Evolutionary conservation across 148 eudicot genomes (phyloP).

Genomic region (Polygonum aviculare): DNA sequence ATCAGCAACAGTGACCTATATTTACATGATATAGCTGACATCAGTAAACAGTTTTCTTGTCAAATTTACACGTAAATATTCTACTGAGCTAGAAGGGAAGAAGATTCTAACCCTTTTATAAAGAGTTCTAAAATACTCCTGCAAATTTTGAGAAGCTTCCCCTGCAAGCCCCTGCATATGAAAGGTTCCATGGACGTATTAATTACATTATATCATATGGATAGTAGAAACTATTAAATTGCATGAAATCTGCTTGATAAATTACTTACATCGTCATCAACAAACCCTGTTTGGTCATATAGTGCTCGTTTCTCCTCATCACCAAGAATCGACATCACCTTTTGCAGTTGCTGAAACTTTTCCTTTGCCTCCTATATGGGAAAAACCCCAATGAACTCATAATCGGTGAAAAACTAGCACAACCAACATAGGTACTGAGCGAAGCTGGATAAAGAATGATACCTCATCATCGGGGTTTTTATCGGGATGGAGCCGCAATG

Average conservation of each 20-base stretch:
- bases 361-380: conserved; percentile 70
- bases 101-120: conserved; percentile 56
- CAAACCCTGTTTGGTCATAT: conserved; percentile 89
- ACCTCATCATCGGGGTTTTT: conserved; percentile 97
- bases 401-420: background rate
- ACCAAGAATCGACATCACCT: conserved; percentile 88
- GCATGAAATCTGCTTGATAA: background rate
- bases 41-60: background rate
- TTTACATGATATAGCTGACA: background rate
- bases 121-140: conserved; percentile 62
- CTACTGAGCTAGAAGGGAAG: background rate
- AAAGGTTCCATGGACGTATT: background rate
- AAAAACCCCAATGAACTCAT: background rate
- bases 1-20: conserved; percentile 82
- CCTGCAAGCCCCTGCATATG: conserved; percentile 72
- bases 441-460: background rate
- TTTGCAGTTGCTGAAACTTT: conserved; percentile 93
- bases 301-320: conserved; percentile 89
- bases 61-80: background rate
- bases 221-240: background rate
- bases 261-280: conserved; percentile 88
- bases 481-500: conserved; percentile 90
- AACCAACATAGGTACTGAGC: background rate
- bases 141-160: conserved; percentile 56
- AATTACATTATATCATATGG: background rate